phyloP scores from a whole-genome alignment of 768 basidiomycete species.

The Rhizopogon vulgaris region DNA sequence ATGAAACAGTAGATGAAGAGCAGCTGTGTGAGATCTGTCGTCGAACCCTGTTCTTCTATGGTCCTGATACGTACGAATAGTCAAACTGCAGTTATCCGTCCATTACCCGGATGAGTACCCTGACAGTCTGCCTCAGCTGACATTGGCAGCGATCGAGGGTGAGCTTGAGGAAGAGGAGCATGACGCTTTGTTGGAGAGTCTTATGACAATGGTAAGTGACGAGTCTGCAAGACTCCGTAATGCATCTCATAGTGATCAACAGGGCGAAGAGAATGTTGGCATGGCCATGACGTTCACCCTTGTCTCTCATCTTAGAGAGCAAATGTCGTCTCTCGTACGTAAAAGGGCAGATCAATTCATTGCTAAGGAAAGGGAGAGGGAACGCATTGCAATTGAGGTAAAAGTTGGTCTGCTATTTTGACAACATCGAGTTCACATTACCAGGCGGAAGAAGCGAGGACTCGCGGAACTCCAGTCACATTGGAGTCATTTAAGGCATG shows the following conservation, averaged over 20 bases:
- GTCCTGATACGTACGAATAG: constrained; percentile 38
- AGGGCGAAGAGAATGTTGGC: constrained; percentile 84
- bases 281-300: constrained; percentile 99
- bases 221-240: neutral
- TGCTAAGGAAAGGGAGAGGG: constrained; percentile 65
- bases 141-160: constrained; percentile 57
- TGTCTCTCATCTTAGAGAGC: constrained; percentile 78
- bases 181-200: constrained; percentile 45
- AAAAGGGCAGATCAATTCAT: constrained; percentile 49
- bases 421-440: neutral
- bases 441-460: constrained; percentile 83
- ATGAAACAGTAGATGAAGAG: constrained; percentile 57
- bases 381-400: constrained; percentile 74
- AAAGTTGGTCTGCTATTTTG: constrained; percentile 2
- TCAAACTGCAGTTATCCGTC: constrained; percentile 66
- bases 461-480: constrained; percentile 90
- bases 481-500: constrained; percentile 72
- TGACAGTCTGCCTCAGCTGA: constrained; percentile 70
- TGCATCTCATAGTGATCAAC: neutral
- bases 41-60: neutral
- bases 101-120: constrained; percentile 82
- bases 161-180: constrained; percentile 57
- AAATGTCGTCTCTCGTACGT: constrained; percentile 58
- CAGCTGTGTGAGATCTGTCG: constrained; percentile 42
- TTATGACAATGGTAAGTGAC: constrained; percentile 49